Conservation (phyloP, 306 rosid species). For the Cucumis sativus region Cucumber_9930_V3 NC_026660.2:14034501-14035000, state of each 20-base stretch:
- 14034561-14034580: neutral
- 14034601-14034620: neutral
- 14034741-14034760: conserved; percentile 80
- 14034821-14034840: conserved; percentile 7
- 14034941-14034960: too few species aligned
- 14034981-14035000: too few species aligned
- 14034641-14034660: neutral
- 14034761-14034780: conserved; percentile 74
- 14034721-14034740: neutral
- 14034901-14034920: too few species aligned
- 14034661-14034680: neutral
- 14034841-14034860: neutral
- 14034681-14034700: neutral
- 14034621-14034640: neutral
- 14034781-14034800: conserved; percentile 17
- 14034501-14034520: neutral
- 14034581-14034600: neutral
- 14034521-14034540: neutral
- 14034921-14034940: too few species aligned
- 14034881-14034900: too few species aligned
- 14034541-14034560: neutral
- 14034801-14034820: conserved; percentile 24
- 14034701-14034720: neutral
- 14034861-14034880: neutral
- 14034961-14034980: too few species aligned